Conservation (phyloP, 2,329 filamentous ascomycete species). For the Diaporthe nobilis region DNA sequence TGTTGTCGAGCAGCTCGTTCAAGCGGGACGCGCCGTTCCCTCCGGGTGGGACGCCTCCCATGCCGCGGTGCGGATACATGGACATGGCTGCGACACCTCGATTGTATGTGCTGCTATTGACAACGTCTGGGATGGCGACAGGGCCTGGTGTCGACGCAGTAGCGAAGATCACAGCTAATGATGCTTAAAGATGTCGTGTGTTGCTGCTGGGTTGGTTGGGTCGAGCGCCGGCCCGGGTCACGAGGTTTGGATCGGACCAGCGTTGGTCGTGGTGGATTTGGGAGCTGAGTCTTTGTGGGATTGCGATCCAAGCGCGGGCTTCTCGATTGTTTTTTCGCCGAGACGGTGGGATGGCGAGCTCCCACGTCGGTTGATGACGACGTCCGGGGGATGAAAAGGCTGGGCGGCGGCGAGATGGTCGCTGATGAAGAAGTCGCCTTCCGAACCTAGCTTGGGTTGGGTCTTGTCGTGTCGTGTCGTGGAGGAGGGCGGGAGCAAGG, state of each 20-base stretch:
- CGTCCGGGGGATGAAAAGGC: neutral
- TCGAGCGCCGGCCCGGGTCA: constrained; percentile 3
- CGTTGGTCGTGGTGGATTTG: constrained; percentile 16
- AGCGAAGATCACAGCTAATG: neutral
- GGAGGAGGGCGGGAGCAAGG: constrained; percentile 28
- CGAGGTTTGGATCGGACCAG: constrained; percentile 4
- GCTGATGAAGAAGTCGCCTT: constrained; percentile 7
- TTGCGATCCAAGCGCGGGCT: constrained; percentile 26
- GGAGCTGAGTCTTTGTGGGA: constrained; percentile 6
- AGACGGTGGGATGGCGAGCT: constrained; percentile 11
- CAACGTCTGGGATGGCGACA: neutral
- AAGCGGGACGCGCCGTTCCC: constrained; percentile 73
- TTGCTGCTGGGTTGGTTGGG: neutral
- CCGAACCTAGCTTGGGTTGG: neutral
- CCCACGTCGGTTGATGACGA: neutral
- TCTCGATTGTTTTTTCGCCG: constrained; percentile 15
- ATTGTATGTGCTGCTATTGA: constrained; percentile 4
- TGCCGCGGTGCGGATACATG: constrained; percentile 93
- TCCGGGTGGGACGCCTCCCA: constrained; percentile 76
- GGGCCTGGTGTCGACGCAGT: neutral
- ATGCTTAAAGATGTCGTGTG: neutral
- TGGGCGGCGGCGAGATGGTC: constrained; percentile 15
- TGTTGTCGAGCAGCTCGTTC: constrained; percentile 91
- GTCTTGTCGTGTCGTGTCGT: constrained; percentile 24
- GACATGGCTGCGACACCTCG: constrained; percentile 62